Evolutionary conservation across 805 yeast species (phyloP), one percentile per base, ranked within the genome.

Genomic region (Nakazawaea sp.): DNA sequence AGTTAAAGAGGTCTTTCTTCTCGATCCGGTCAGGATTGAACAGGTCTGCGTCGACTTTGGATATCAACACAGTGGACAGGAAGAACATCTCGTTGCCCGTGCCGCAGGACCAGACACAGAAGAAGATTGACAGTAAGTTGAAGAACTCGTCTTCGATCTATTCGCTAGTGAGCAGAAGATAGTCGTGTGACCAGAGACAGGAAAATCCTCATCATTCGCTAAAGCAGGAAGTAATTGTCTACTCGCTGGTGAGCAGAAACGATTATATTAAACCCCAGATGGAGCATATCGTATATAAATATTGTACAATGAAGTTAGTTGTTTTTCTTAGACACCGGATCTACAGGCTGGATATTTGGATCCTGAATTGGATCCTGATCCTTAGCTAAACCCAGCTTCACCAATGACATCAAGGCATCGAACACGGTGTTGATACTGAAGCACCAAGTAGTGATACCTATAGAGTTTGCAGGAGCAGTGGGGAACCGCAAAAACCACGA

Each of bases 401-500:
- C n/a, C n/a, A n/a, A n/a, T 7, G 24, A 21, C 26, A 18, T 17
- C 8, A 36, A 10, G 11, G 32, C 26, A 5, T 20, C 18, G 8
- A 45, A 36, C 7, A 45, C 25, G 2, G 42, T 25, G 27, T 43
- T 44, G 20, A 56, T 15, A 17, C 58, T 58, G 47, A 65, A 71
- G 56, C 72, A 64, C 84, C 81, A 76, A 4, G 66, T 58, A 5
- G 74, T 64, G 31, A 75, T 66, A 1, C 86, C 82, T 15, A 81
- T 63, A 0, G 81, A 69, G 10, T 87, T 86, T 15, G 58, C 52
- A 1, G 72, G 70, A n/a, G 80, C 70, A 35, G 75, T 71, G 1
- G 89, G 87, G 32, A 81, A 59, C n/a, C 83, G 70, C 33, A 83
- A 53, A 2, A 67, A 36, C 68, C 79, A 72, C 43, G 77, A 75